Conservation (phyloP, 371 early-diverging fungal genomes). For the Dipsacomyces acuminosporus region DNA sequence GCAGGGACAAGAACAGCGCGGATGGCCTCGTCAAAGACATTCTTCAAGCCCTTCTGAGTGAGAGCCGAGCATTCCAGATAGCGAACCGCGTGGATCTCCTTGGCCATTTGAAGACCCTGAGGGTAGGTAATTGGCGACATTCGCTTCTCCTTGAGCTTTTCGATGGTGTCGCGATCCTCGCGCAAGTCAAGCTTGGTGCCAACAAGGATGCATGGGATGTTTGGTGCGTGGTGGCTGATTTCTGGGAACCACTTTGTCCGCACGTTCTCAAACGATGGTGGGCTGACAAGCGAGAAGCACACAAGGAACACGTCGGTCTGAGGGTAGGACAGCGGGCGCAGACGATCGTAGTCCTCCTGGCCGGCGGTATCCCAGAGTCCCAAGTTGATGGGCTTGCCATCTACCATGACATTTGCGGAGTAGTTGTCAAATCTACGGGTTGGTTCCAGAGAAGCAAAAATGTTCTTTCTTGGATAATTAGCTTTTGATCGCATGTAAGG, state of each 20-base stretch:
- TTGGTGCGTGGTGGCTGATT: conserved; percentile 92
- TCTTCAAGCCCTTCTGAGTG: conserved; percentile 96
- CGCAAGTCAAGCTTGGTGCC: conserved; percentile 99
- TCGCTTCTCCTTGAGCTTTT: conserved; percentile 78
- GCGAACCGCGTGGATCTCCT: conserved; percentile 85
- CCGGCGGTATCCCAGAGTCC: conserved; percentile 99
- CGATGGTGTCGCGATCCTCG: conserved; percentile 84
- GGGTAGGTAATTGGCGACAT: conserved; percentile 88
- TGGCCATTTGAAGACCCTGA: conserved; percentile 85
- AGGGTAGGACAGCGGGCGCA: conserved; percentile 91
- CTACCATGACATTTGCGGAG: conserved; percentile 90
- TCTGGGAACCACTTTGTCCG: conserved; percentile 92
- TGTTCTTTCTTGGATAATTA: too few relatives aligned
- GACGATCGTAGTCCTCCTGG: conserved; percentile 96
- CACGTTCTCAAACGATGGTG: conserved; percentile 91
- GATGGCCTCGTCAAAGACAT: conserved; percentile 97
- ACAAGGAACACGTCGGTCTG: conserved; percentile 91
- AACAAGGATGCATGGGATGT: conserved; percentile 92
- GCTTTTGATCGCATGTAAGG: too few relatives aligned
- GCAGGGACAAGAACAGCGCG: conserved; percentile 85
- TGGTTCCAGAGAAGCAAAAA: too few relatives aligned
- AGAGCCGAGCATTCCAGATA: conserved; percentile 99
- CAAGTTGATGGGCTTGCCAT: conserved; percentile 90
- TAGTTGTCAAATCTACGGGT: conserved; percentile 87
- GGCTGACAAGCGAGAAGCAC: conserved; percentile 82